phyloP scores from a whole-genome alignment of 768 basidiomycete species.

The Cyclocybe cylindracea region DNA sequence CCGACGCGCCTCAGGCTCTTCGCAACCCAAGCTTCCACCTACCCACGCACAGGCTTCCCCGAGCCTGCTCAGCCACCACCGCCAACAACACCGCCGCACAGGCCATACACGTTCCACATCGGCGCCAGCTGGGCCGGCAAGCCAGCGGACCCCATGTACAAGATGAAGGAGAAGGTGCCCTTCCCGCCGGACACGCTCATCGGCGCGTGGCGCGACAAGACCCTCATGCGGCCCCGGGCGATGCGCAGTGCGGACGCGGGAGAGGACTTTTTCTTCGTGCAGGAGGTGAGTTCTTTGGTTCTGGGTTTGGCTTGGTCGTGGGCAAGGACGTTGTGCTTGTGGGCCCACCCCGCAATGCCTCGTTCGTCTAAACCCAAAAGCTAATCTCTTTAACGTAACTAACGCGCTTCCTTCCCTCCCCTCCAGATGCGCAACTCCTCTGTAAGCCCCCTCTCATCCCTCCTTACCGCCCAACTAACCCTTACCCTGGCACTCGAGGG shows the following conservation, averaged over 20 bases:
- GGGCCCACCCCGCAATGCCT: background rate
- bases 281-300: conserved; percentile 50
- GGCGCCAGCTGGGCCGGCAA: conserved; percentile 82
- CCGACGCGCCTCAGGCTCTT: conserved; percentile 1
- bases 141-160: conserved; percentile 38
- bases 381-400: background rate
- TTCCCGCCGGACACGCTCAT: conserved; percentile 61
- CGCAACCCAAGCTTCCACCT: conserved; percentile 6
- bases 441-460: conserved; percentile 52
- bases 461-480: conserved; percentile 9
- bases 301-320: background rate
- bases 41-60: background rate
- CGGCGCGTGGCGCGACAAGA: conserved; percentile 70
- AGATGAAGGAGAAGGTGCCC: conserved; percentile 34
- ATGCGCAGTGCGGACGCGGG: conserved; percentile 40
- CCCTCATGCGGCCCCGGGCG: conserved; percentile 47
- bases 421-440: conserved; percentile 74
- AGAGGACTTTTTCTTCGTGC: conserved; percentile 59
- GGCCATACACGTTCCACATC: conserved; percentile 72
- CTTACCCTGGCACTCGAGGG: conserved; percentile 46
- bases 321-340: too few relatives aligned
- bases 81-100: conserved; percentile 15
- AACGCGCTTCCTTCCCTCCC: conserved; percentile 9
- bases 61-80: background rate
- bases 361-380: background rate